A percentile compares a stretch with the other conserved stretches of the same genome.
Evolutionary conservation across 2,329 filamentous ascomycete species (phyloP).

Genomic region (Aspergillus aculeatinus): DNA sequence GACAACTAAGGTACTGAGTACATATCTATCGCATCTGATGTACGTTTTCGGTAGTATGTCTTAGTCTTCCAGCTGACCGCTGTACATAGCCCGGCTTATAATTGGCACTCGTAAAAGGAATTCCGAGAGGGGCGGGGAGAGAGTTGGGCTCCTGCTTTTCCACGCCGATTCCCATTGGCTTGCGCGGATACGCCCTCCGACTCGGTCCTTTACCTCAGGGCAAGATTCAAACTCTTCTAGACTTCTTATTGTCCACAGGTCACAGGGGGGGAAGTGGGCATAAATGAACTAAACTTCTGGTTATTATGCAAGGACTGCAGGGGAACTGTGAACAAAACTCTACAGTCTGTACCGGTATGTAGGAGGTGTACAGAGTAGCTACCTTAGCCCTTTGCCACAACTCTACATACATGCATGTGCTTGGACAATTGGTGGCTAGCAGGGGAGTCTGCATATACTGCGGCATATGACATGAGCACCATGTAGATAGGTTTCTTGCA

Average conservation of each 20-base stretch:
- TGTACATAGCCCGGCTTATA: background rate
- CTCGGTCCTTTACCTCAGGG: background rate
- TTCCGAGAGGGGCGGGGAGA: background rate
- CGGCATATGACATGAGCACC: background rate
- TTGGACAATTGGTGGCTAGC: background rate
- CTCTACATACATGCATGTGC: background rate
- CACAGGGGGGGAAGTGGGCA: background rate
- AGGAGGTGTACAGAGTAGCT: background rate
- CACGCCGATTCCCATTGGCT: background rate
- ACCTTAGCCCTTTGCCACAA: background rate
- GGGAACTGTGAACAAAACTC: background rate
- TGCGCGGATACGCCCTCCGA: background rate
- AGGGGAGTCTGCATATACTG: background rate
- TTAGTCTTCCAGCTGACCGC: background rate
- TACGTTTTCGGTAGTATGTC: background rate
- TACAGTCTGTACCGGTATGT: background rate
- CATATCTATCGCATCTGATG: background rate
- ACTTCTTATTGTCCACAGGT: background rate
- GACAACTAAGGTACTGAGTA: background rate
- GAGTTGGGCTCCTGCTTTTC: background rate
- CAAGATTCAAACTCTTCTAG: slow-evolving; percentile 2
- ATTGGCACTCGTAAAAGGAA: background rate
- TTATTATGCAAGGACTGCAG: slow-evolving; percentile 1
- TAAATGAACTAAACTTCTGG: slow-evolving; percentile 1
- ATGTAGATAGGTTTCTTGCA: background rate